Base-by-base conservation (phyloP, 1,284 basidiomycete genomes). In the Trichosporon sp. region DNA sequence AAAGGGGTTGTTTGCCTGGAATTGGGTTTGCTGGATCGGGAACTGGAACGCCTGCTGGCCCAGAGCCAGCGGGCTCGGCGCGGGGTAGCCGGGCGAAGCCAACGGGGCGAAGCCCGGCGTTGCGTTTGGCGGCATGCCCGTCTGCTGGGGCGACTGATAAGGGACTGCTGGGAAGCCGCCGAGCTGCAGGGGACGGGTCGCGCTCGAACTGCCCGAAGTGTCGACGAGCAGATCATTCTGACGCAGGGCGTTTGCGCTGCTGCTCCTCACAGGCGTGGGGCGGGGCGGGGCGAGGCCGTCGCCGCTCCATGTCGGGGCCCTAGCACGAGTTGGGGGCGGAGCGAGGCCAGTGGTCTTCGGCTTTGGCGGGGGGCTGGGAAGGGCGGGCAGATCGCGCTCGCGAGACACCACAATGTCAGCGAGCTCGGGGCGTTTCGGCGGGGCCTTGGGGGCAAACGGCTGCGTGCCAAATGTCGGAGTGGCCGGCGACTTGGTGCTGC, bases 171-270 rank as follows among this genome's bases (percentile, higher is more conserved):
- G 72, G 68, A 68, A 70, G 31, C 59, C 59, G 31, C 32, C 70
- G 51, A n/a, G 54, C 73, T 82, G 81, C 14, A 81, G 74, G 5
- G 80, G 79, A 48, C 80, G 70, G 0, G 80, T 80, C 1, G 77
- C 75, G 8, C 64, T 73, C 4, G 69, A 63, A 12, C 73, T 71
- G 40, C 77, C 77, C 4, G 48, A 51, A 4, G 81, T 19, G 74
- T 81, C 78, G 19, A 82, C 72, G 14, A 80, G 71, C 6, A 70
- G 63, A 68, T 66, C 46, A 7, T 37, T 26, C n/a, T 46, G 37
- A 3, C n/a, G 65, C 11, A 46, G 65, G 1, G 59, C 59, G 32
- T 63, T 63, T 8, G 59, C 59, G 4, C 11, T 14, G 14, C 11
- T 14, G 4, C 14, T n/a, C 14, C 59, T 14, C 14, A 63, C 59